Evolutionary conservation across 2,329 filamentous ascomycete genomes (phyloP).

Genomic region (Botrytis galanthina): DNA sequence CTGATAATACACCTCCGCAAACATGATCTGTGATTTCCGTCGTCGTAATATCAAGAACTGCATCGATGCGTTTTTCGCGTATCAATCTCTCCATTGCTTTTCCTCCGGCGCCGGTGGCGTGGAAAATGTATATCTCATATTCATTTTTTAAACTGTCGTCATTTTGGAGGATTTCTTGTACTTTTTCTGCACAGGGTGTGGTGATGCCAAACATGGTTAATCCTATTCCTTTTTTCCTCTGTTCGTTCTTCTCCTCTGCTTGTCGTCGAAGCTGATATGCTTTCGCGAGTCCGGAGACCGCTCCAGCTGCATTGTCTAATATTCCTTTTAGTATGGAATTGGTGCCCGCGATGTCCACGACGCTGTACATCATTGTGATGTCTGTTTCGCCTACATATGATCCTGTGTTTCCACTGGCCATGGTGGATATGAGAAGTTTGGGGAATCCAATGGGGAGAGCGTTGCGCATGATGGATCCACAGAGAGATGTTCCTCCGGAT

Average conservation of each 20-base stretch:
- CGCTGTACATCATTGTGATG: conserved; percentile 67
- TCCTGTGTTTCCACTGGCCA: conserved; percentile 64
- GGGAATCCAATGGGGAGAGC: conserved; percentile 64
- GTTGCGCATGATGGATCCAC: conserved; percentile 58
- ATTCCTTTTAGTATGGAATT: conserved; percentile 59
- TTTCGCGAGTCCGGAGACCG: conserved; percentile 54
- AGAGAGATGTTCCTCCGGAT: conserved; percentile 60
- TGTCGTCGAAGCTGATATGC: conserved; percentile 44
- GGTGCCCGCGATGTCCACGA: conserved; percentile 67
- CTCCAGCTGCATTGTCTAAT: conserved; percentile 60
- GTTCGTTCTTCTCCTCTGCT: conserved; percentile 3
- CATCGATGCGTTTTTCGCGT: conserved; percentile 56
- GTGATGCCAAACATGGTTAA: conserved; percentile 77
- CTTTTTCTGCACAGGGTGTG: conserved; percentile 59
- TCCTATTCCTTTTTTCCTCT: conserved; percentile 50
- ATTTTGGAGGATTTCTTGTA: conserved; percentile 47
- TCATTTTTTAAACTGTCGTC: conserved; percentile 37
- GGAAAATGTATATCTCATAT: conserved; percentile 64
- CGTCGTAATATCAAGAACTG: conserved; percentile 68
- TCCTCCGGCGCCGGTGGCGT: conserved; percentile 68
- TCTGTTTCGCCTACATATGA: conserved; percentile 67
- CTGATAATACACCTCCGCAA: conserved; percentile 61
- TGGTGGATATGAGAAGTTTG: conserved; percentile 68
- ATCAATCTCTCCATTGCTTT: conserved; percentile 67
- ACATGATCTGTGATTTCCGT: conserved; percentile 66